These are phyloP conservation scores for Xylariaceae sp. DNA, from an alignment of 2,329 filamentous ascomycete genomes.

Conservation along the genomic window DNA sequence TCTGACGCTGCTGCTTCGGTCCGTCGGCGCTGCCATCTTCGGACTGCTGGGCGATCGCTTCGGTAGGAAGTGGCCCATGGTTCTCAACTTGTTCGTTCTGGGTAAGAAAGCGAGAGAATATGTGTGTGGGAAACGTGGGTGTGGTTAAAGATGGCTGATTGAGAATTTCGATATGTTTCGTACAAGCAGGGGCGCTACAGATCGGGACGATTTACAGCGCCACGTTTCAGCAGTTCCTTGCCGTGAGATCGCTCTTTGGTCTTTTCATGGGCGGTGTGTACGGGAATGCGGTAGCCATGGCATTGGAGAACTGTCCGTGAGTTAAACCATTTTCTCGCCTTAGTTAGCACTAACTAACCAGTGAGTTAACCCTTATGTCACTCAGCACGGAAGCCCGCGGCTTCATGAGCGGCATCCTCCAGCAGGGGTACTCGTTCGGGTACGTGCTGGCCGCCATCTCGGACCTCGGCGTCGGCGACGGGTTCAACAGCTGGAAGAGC, in stretches of 20 bases:
- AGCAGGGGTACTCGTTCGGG: conserved; percentile 76
- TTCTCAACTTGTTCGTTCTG: conserved; percentile 70
- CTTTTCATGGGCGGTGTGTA: conserved; percentile 79
- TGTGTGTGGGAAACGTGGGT: not conserved
- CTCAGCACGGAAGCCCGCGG: conserved; percentile 60
- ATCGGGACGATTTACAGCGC: conserved; percentile 71
- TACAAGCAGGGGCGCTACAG: conserved; percentile 55
- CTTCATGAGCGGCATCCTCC: conserved; percentile 74
- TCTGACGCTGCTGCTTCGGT: conserved; percentile 67
- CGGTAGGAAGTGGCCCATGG: conserved; percentile 80
- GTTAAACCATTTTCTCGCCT: too few species aligned
- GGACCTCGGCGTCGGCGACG: conserved; percentile 66
- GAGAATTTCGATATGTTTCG: too few species aligned
- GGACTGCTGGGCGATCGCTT: conserved; percentile 73
- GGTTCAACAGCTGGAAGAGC: conserved; percentile 62
- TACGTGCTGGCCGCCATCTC: conserved; percentile 73
- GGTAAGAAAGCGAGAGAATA: conserved; percentile 35
- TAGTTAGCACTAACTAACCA: too few species aligned
- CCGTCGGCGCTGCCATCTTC: conserved; percentile 69
- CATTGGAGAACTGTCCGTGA: conserved; percentile 65
- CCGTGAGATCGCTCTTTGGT: conserved; percentile 66
- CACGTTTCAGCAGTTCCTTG: conserved; percentile 71
- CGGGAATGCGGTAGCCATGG: conserved; percentile 73
- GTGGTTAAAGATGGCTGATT: conserved; percentile 3
- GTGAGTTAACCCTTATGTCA: too few species aligned